These are phyloP conservation scores for Colletotrichum sp. DNA, from an alignment of 2,329 filamentous ascomycete species.

Conservation along the genomic window DNA sequence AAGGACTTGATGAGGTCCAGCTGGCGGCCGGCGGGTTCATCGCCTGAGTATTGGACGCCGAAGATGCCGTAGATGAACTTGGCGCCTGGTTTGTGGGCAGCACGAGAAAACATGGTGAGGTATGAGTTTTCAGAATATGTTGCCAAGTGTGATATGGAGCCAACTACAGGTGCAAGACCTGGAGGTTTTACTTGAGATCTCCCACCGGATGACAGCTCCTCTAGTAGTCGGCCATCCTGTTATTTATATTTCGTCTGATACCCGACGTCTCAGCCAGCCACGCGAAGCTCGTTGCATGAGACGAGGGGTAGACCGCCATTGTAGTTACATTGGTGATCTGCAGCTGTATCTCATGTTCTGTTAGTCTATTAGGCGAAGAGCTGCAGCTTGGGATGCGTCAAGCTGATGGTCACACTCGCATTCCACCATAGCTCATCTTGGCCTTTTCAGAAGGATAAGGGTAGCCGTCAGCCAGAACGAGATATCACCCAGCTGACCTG, in stretches of 20 bases:
- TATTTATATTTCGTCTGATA: neutral
- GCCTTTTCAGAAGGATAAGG: neutral
- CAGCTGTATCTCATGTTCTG: neutral
- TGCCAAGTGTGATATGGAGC: neutral
- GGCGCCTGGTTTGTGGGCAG: neutral
- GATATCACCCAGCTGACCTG: neutral
- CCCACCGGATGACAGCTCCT: neutral
- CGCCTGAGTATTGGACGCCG: neutral
- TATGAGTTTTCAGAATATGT: neutral
- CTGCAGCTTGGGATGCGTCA: neutral
- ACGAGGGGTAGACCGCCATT: neutral
- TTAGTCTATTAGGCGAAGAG: neutral
- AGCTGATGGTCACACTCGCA: neutral
- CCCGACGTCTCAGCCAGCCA: neutral
- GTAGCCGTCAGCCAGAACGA: neutral
- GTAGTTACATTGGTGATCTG: neutral
- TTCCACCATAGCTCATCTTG: neutral
- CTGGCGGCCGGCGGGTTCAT: neutral
- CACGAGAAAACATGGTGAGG: neutral
- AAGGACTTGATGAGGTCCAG: neutral
- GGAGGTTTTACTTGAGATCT: neutral
- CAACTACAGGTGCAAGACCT: neutral
- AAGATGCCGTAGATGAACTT: neutral
- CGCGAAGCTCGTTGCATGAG: neutral
- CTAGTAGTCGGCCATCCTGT: neutral